Evolutionary conservation across 441 rosid species (phyloP), one percentile per base, ranked within the genome.

Genomic region (Gossypium laxum): DNA sequence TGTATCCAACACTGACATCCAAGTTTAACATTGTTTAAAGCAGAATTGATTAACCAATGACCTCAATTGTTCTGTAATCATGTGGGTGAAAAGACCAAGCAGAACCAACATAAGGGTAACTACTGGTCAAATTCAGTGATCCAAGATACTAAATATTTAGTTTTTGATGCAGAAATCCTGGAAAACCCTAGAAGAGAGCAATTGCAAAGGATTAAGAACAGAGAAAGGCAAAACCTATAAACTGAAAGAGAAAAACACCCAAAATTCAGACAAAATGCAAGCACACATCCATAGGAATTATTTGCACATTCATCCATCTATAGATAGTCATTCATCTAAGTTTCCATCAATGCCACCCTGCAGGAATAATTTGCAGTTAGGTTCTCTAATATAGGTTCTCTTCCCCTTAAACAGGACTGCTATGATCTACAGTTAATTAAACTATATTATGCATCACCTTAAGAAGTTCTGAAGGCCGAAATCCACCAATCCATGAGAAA

Each of bases 401-500:
- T 14, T 58, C 41, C 41, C 41, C 19, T 26, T 18, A 59, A 59
- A 59, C 30, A 28, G 43, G 21, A 28, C 28, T 22, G 64, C 12
- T 1, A 57, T 57, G 47, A 14, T 60, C 14, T 65, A 54, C 76
- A 70, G 24, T 67, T 17, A 28, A 41, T 32, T 10, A 54, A 41
- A 62, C 22, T 3, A 24, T 64, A 66, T 45, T 47, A 71, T 19
- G 66, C 45, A 55, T 80, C 74, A 92, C 92, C 91, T 85, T 85
- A 52, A 88, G 88, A 76, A 88, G 86, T 66, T 88, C 91, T 0
- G 93, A 88, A 67, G 93, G 89, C 60, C 84, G 81, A 71, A 86
- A 88, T 28, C 91, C 89, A 8, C 91, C 91, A 4, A 86, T 86
- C 93, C 93, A 88, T 34, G 82, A 76, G 83, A 88, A 86, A 74